Evolutionary conservation across 148 eudicot species (phyloP), one percentile per base, ranked within the genome.

Genomic region (Rhododendron ferrugineum): DNA sequence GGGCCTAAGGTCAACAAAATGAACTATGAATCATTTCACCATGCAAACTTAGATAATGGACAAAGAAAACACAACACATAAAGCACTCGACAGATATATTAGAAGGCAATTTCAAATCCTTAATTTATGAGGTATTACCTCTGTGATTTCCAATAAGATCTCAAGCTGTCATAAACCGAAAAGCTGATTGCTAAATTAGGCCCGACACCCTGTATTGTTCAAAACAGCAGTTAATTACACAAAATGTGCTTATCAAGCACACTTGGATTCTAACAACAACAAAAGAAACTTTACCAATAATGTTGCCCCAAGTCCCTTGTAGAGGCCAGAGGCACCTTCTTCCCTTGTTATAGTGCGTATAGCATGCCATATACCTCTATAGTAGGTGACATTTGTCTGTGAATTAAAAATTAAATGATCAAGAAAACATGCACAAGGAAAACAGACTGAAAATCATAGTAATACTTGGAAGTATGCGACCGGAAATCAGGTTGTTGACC

Each of bases 171-270:
- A 85, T 97, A 97, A 75, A 94, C 99, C 2, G 99, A 91, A 88
- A 97, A 97, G 89, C 96, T 97, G 82, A 97, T 95, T 10, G 99
- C 99, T 84, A 97, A 90, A 87, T 93, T 97, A 78, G 99, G 98
- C 82, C 98, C 99, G 84, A 97, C 99, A 86, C 99, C 96, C 99
- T 97, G 90, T 82, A 82, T 78, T 22, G 83, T 30, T 44, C 68
- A 50, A 42, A 79, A n/a, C 34, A 49, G 47, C 44, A 36, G 86
- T 47, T 83, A 82, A 72, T 58, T 28, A 70, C 46, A 8, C 28
- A 62, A 79, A 9, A 42, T 14, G 22, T 37, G 81, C 32, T 23
- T 46, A 28, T 20, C 32, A 23, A 66, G 32, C 44, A 72, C 32
- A 66, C 23, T 13, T 78, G 5, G 40, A 76, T 11, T 26, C 7